Evolutionary conservation across 208 protist species (phyloP), one percentile per base, ranked within the genome.

Genomic region (Wallacemonas rigidus): DNA sequence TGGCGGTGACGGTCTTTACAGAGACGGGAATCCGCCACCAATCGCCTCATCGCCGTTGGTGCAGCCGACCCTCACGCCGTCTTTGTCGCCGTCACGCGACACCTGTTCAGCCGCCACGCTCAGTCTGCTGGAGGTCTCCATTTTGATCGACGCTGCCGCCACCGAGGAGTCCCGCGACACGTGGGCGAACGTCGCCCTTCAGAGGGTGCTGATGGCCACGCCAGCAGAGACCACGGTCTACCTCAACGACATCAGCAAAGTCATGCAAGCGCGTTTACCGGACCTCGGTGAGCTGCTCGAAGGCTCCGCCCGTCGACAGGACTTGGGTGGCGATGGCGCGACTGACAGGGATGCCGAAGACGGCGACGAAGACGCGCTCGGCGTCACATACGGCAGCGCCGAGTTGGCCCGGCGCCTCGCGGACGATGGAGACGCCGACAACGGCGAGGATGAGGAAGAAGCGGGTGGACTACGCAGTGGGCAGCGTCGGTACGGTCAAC

Each of bases 61-160:
- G 45, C 45, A 6, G 12, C 45, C 45, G 12, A 6, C 45, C 6
- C 45, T 12, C 5, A 26, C 51, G n/a, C 51, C 5, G 51, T n/a
- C 12, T 9, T n/a, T n/a, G 51, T 26, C 51, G 51, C 5, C 51
- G n/a, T 5, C 9, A 56, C 0, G 14, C 14, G 51, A 5, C 9
- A 36, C 8, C 51, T 56, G 14, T 15, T 5, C 69, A 67, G 4
- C 6, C 9, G 60, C 60, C 6, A 56, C 48, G 26, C 68, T 72
- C n/a, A 63, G 26, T 14, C 26, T 83, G 15, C 35, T 85, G 3
- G 62, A 82, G 26, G 58, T 83, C 9, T 79, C 76, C 43, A 48
- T 67, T 8, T 76, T 83, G 45, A 76, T 84, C 14, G 86, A 91
- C 67, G 55, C 63, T 7, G 83, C 86, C 11, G 68, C 73, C 6